Percentiles rank a stretch among this genome's conserved stretches.
Conservation (phyloP, 495 filamentous ascomycete genomes). For the Lasiosphaeria miniovina region DNA sequence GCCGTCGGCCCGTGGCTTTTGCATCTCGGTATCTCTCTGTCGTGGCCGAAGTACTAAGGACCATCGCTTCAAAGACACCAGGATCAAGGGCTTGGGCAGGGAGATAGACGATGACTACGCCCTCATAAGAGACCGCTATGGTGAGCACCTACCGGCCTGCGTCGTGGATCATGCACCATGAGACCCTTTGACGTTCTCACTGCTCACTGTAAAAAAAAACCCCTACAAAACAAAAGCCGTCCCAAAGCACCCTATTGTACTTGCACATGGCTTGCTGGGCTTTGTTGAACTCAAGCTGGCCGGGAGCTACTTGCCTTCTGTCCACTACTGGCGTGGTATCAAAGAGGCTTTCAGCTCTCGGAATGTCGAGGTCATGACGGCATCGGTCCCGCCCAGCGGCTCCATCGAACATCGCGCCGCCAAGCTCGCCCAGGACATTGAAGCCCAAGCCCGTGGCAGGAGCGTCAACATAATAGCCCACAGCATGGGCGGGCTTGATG, state of each 20-base stretch:
- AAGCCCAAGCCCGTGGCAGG: conserved; percentile 61
- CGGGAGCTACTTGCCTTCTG: conserved; percentile 65
- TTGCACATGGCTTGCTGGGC: conserved; percentile 87
- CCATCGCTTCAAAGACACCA: conserved; percentile 5
- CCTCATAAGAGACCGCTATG: conserved; percentile 63
- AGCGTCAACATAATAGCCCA: conserved; percentile 88
- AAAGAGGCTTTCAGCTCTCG: conserved; percentile 69
- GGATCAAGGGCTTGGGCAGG: conserved; percentile 55
- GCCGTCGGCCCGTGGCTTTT: conserved; percentile 5
- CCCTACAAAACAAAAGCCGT: conserved; percentile 38
- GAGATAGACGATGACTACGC: conserved; percentile 79
- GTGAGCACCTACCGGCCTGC: conserved; percentile 37
- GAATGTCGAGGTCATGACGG: conserved; percentile 74
- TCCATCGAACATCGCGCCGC: conserved; percentile 75
- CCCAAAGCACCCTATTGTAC: conserved; percentile 70
- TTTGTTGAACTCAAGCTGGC: conserved; percentile 80
- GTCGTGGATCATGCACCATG: too few species aligned
- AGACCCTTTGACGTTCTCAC: not conserved
- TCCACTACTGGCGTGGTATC: conserved; percentile 93
- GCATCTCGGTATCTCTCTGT: conserved; percentile 11
- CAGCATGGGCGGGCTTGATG: conserved; percentile 75
- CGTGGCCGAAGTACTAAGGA: conserved; percentile 41
- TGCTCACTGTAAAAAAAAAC: not conserved
- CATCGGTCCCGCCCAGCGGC: conserved; percentile 73
- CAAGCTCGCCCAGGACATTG: conserved; percentile 63